These are phyloP conservation scores for Colletotrichum simmondsii DNA, from an alignment of 2,329 filamentous ascomycete species.

Conservation along the genomic window DNA sequence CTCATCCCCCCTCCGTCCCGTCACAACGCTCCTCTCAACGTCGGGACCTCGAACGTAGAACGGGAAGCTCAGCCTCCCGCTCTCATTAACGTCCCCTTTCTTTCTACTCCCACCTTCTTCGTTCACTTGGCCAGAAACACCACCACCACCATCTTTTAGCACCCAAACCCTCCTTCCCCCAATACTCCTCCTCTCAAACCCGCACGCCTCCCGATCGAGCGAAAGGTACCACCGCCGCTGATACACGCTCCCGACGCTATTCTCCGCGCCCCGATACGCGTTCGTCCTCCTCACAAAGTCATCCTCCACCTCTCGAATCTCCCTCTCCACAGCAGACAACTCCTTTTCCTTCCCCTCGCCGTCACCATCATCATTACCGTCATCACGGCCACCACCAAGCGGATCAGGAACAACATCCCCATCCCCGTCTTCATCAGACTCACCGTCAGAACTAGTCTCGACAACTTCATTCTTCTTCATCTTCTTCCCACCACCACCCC, in stretches of 20 bases:
- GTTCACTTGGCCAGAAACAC: constrained; percentile 30
- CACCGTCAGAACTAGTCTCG: constrained; percentile 19
- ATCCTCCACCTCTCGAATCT: constrained; percentile 59
- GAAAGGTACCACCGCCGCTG: constrained; percentile 75
- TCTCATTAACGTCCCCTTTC: neutral
- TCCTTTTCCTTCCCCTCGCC: constrained; percentile 16
- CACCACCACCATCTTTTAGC: constrained; percentile 35
- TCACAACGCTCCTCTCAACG: constrained; percentile 73
- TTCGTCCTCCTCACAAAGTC: constrained; percentile 68
- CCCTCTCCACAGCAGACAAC: constrained; percentile 50
- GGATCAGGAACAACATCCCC: constrained; percentile 38
- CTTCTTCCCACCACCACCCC: neutral
- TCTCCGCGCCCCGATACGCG: constrained; percentile 73
- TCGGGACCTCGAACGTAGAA: constrained; percentile 72
- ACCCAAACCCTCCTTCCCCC: neutral
- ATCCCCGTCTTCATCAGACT: constrained; percentile 37
- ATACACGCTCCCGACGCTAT: constrained; percentile 74
- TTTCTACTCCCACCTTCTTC: neutral
- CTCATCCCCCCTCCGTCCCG: constrained; percentile 67
- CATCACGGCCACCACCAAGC: neutral
- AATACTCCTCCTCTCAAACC: constrained; percentile 57
- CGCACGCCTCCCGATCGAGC: constrained; percentile 68
- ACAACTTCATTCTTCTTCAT: neutral
- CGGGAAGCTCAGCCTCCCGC: constrained; percentile 56
- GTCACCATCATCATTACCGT: constrained; percentile 24